These are phyloP conservation scores for Amaranthus palmeri DNA, from an alignment of 148 eudicot species.

Conservation along the genomic window DNA sequence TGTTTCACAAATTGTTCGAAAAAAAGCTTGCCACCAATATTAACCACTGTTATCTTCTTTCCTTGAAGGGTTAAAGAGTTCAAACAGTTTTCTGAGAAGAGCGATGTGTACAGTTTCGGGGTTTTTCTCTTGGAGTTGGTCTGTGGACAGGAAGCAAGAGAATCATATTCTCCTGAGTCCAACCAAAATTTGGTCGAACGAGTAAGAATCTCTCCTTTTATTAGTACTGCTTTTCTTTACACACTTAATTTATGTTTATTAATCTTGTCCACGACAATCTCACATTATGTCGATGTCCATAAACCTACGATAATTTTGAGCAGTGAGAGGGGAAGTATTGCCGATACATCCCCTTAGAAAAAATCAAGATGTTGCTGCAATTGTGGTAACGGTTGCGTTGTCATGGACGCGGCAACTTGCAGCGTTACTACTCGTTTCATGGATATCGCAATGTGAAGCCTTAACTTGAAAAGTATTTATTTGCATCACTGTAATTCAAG, in stretches of 20 bases:
- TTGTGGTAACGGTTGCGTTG: no score
- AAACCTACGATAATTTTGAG: no score
- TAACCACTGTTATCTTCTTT: constrained; percentile 6
- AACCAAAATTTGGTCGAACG: constrained; percentile 65
- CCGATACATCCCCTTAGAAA: no score
- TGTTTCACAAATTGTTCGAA: not conserved
- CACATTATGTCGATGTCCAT: constrained; percentile 11
- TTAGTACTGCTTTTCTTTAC: not conserved
- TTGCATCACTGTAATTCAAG: no score
- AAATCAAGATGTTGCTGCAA: no score
- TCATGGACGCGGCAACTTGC: no score
- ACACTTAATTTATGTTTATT: not conserved
- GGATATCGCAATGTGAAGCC: no score
- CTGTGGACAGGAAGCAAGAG: constrained; percentile 73
- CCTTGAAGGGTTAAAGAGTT: constrained; percentile 80
- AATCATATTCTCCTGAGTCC: constrained; percentile 44
- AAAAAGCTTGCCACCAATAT: constrained; percentile 5
- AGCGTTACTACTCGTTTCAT: no score
- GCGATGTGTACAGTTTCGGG: constrained; percentile 85
- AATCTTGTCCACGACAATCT: constrained; percentile 15
- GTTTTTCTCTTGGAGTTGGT: constrained; percentile 86
- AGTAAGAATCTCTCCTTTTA: constrained; percentile 42
- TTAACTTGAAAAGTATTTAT: no score
- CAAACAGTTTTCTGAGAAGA: constrained; percentile 78
- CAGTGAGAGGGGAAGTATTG: not conserved